Percentiles rank a stretch among this genome's conserved stretches.
Evolutionary conservation across 306 rosid genomes (phyloP).

Genomic region (Prinsepia uniflora): DNA sequence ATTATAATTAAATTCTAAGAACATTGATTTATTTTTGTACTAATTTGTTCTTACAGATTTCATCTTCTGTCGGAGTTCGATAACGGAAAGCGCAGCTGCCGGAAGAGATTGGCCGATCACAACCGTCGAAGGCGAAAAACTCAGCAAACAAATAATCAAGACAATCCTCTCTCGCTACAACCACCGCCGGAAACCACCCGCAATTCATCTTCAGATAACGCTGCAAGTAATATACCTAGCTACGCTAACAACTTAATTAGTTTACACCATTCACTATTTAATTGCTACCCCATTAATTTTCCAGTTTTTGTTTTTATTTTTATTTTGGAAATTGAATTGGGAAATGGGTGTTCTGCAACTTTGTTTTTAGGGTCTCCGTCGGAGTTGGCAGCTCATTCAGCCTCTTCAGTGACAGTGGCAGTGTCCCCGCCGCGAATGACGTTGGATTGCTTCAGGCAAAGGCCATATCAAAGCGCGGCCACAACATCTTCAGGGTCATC

Average conservation of each 20-base stretch:
- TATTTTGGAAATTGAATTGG: background rate
- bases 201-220: slow-evolving; percentile 35
- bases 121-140: slow-evolving; percentile 94
- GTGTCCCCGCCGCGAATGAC: slow-evolving; percentile 65
- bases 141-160: slow-evolving; percentile 56
- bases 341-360: no score
- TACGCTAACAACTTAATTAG: background rate
- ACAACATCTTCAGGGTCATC: slow-evolving; percentile 52
- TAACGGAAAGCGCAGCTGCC: slow-evolving; percentile 95
- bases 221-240: slow-evolving; percentile 35
- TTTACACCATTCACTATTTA: background rate
- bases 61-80: slow-evolving; percentile 91
- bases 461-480: slow-evolving; percentile 39
- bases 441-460: slow-evolving; percentile 63
- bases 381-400: slow-evolving; percentile 59
- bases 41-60: slow-evolving; percentile 46
- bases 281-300: no score
- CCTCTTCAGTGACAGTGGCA: slow-evolving; percentile 78
- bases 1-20: background rate
- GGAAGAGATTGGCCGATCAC: slow-evolving; percentile 94
- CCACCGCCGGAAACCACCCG: slow-evolving; percentile 26
- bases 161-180: slow-evolving; percentile 28
- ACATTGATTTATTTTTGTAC: background rate
- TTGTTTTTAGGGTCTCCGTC: slow-evolving; percentile 48
- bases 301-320: background rate